phyloP scores from a whole-genome alignment of 306 rosid genomes.

The Begonia loranthoides region DNA sequence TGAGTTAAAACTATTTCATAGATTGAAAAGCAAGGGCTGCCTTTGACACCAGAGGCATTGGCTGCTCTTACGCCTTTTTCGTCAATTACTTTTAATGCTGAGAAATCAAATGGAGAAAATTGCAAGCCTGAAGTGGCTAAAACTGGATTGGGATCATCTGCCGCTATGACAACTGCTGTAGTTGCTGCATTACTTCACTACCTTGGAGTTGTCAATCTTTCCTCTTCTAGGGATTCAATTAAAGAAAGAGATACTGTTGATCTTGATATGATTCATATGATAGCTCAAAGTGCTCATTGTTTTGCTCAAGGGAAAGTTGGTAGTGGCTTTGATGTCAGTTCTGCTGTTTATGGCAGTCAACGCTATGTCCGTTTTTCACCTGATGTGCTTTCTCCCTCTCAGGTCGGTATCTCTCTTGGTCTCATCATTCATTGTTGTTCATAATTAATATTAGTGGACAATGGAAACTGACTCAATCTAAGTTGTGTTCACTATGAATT shows the following conservation, averaged over 20 bases:
- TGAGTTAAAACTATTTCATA: slow-evolving; percentile 19
- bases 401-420: slow-evolving; percentile 31
- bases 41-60: slow-evolving; percentile 72
- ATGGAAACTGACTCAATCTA: no score
- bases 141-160: slow-evolving; percentile 98
- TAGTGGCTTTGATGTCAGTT: slow-evolving; percentile 96
- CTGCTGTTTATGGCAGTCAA: slow-evolving; percentile 99
- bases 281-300: slow-evolving; percentile 96
- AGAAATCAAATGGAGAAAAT: slow-evolving; percentile 40
- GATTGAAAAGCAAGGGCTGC: slow-evolving; percentile 80
- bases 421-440: background rate
- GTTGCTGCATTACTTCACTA: slow-evolving; percentile 93
- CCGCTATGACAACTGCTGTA: slow-evolving; percentile 98
- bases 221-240: slow-evolving; percentile 23
- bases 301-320: slow-evolving; percentile 98
- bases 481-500: no score
- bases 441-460: no score
- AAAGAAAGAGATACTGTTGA: slow-evolving; percentile 29
- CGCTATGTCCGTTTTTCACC: slow-evolving; percentile 97
- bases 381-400: slow-evolving; percentile 73
- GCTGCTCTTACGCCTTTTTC: slow-evolving; percentile 76
- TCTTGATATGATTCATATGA: slow-evolving; percentile 70
- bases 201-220: slow-evolving; percentile 59
- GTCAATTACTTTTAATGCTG: slow-evolving; percentile 67
- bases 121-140: slow-evolving; percentile 94